Base-by-base conservation (phyloP, 495 filamentous ascomycete species). In the Haplographium delicatum region DNA sequence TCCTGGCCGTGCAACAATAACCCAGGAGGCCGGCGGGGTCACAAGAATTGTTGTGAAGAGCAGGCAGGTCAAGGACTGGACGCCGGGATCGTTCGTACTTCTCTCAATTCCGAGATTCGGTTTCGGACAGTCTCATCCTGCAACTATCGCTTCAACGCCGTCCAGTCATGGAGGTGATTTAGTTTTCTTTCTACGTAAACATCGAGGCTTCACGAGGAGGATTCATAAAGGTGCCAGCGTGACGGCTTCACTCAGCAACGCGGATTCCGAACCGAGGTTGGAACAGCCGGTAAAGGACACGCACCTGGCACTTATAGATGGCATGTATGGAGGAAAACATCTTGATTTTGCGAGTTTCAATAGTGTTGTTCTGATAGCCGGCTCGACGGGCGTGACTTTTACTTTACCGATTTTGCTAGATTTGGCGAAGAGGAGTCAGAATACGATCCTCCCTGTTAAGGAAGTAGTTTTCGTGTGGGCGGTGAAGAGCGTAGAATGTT, bases 1-100 rank as follows among this genome's bases (percentile, higher is more conserved):
- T 47, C 41, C 70, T 8, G 40, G 50, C 5, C 9, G 42, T 45
- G 50, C 50, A 25, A 53, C 31, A 8, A 24, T 53, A 5, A 31
- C n/a, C n/a, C 11, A 34, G 6, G 15, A 41, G 19, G n/a, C 5
- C 22, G 72, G 80, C 5, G 74, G 78, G 19, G 75, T 81, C 38
- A 89, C 86, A 3, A 78, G 81, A 2, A 67, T 95, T 22, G n/a
- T 43, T 23, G 34, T 53, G 0, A 33, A 24, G 11, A 46, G n/a
- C 10, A 26, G 22, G 4, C 83, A 81, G 2, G 81, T 93, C 54
- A 68, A 74, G 28, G 65, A 60, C 18, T 95, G 89, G 89, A 70
- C 69, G 9, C 72, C 88, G 0, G 89, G 89, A 6, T 86, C 90
- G 57, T 85, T 91, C 54, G 73, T 89, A 4, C 87, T 88, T 49